Percentiles rank a stretch among this genome's conserved stretches.
These are phyloP conservation scores for Aspergillus puulaauensis DNA, from an alignment of 2,329 filamentous ascomycete species.

Conservation along the genomic window DNA sequence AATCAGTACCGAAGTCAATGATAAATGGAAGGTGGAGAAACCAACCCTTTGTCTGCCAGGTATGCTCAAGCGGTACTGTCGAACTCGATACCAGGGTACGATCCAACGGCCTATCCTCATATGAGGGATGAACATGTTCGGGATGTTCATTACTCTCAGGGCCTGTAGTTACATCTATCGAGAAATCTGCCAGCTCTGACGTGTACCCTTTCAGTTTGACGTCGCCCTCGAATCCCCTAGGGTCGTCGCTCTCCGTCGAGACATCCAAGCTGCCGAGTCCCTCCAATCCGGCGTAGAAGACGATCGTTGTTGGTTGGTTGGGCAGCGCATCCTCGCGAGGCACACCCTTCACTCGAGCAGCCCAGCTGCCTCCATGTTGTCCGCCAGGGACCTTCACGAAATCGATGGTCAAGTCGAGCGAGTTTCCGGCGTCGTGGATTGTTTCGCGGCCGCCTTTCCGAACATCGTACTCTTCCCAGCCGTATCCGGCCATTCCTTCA, in stretches of 20 bases:
- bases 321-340: slow-evolving; percentile 67
- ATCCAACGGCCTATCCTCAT: slow-evolving; percentile 68
- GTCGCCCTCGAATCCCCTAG: slow-evolving; percentile 57
- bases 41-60: slow-evolving; percentile 81
- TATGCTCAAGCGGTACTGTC: slow-evolving; percentile 62
- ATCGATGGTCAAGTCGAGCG: slow-evolving; percentile 84
- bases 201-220: slow-evolving; percentile 72
- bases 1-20: slow-evolving; percentile 1
- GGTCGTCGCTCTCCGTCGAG: slow-evolving; percentile 50
- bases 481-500: slow-evolving; percentile 90
- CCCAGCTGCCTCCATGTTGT: slow-evolving; percentile 86
- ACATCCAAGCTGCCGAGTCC: slow-evolving; percentile 68
- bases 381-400: slow-evolving; percentile 93
- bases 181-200: slow-evolving; percentile 73
- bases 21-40: background rate
- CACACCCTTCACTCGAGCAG: slow-evolving; percentile 77
- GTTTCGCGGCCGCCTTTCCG: slow-evolving; percentile 83
- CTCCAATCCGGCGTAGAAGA: slow-evolving; percentile 82
- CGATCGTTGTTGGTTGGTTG: slow-evolving; percentile 70
- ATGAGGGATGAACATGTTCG: slow-evolving; percentile 60
- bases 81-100: slow-evolving; percentile 73
- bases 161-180: slow-evolving; percentile 73
- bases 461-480: slow-evolving; percentile 96
- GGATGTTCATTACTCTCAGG: slow-evolving; percentile 61
- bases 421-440: slow-evolving; percentile 86